Base-by-base conservation (phyloP, 2,329 filamentous ascomycete genomes). In the Fusarium sp. region DNA sequence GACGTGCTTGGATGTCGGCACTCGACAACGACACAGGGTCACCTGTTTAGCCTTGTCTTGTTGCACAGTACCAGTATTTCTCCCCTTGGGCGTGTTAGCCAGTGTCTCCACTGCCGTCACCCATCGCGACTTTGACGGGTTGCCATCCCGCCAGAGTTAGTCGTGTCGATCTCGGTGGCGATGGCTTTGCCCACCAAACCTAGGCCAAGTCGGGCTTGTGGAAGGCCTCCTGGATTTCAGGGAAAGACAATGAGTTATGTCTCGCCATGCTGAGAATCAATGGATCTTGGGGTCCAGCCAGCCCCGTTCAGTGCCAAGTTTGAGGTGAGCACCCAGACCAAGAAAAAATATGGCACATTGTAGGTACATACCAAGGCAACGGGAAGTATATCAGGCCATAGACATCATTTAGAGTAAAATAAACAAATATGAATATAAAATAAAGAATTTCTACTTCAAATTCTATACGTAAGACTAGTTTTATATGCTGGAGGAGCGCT, bases 81-180 rank as follows among this genome's bases (percentile, higher is more conserved):
- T 54, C 14, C 54, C 49, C 63, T 55, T 60, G 33, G 44, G 27
- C 42, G 31, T 65, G 31, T 58, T 46, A 68, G 29, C 40, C 44
- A 53, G 60, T 60, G 55, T 14, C 68, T 51, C 68, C 64, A 68
- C 68, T 51, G 18, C 25, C 55, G 68, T 65, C 64, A 70, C 57
- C 64, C 62, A 27, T 55, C 58, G 64, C 23, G 55, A 50, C 49
- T 46, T 59, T 38, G 33, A 50, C 57, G 65, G 61, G 50, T 64
- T 51, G 58, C 54, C 51, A 64, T 57, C 61, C 58, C 67, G 61
- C 54, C 64, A 59, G 49, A 60, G 44, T 63, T 74, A 70, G 67
- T 57, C 65, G 55, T 62, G 72, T 69, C 70, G 72, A 74, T 74
- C 70, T 64, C 23, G 61, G 72, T 74, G 72, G 72, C 70, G 51